Conservation (phyloP, 768 basidiomycete species). For the Phylloporus sp. region DNA sequence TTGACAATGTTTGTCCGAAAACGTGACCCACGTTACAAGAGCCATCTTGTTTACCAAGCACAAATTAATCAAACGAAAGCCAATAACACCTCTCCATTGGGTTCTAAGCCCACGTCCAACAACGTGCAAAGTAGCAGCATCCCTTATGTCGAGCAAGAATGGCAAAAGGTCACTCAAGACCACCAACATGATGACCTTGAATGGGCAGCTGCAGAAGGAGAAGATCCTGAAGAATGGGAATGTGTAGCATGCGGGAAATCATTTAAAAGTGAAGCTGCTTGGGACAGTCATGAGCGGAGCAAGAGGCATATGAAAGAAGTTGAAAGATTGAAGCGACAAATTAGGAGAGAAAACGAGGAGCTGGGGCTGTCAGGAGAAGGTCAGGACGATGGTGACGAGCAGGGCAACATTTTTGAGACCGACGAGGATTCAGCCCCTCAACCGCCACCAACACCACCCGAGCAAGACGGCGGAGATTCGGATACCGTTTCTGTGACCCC, state of each 20-base stretch:
- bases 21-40: slow-evolving; percentile 85
- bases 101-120: slow-evolving; percentile 22
- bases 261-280: slow-evolving; percentile 89
- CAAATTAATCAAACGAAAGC: slow-evolving; percentile 35
- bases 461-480: slow-evolving; percentile 1
- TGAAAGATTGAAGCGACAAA: slow-evolving; percentile 69
- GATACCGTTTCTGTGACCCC: not conserved
- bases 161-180: slow-evolving; percentile 65
- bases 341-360: slow-evolving; percentile 69
- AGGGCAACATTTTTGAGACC: slow-evolving; percentile 10
- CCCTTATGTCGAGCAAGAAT: slow-evolving; percentile 78
- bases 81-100: slow-evolving; percentile 31
- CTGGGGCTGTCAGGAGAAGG: slow-evolving; percentile 48
- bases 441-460: slow-evolving; percentile 15
- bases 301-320: slow-evolving; percentile 91
- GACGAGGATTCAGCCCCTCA: slow-evolving; percentile 6
- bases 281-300: slow-evolving; percentile 95
- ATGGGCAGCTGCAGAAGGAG: slow-evolving; percentile 70
- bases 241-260: slow-evolving; percentile 92
- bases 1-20: slow-evolving; percentile 75
- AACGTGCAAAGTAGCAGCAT: slow-evolving; percentile 26
- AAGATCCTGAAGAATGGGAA: slow-evolving; percentile 80
- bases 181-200: slow-evolving; percentile 52
- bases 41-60: slow-evolving; percentile 47
- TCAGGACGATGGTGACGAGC: slow-evolving; percentile 19